Evolutionary conservation across 1,284 basidiomycete genomes (phyloP), one percentile per base, ranked within the genome.

Genomic region (Uromyces viciae-fabae): DNA sequence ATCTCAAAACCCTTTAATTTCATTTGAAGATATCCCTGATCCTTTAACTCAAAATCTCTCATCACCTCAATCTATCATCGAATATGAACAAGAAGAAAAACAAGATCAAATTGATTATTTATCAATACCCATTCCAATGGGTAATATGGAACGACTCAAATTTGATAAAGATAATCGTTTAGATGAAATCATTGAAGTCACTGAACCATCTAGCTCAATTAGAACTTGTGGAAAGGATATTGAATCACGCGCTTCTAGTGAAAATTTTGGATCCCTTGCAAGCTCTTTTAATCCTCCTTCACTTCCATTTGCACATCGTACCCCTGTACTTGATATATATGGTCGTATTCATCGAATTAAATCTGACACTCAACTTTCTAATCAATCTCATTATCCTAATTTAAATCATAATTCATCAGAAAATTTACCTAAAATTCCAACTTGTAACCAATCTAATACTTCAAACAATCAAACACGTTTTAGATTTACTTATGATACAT

Each of bases 401-500:
- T 38, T 19, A 69, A 33, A 66, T 31, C 14, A 8, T 36, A n/a
- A n/a, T n/a, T n/a, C n/a, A n/a, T 42, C 66, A 36, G 22, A 14
- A 8, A n/a, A 40, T 52, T 31, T 54, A 64, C 46, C 42, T 17
- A n/a, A 60, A n/a, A 62, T 40, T 64, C 78, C 58, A 49, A 49
- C 78, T 28, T 4, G 19, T 28, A 46, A 73, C 4, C 54, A 73
- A n/a, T 56, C 56, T 9, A 46, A 75, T 42, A 22, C 38, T 33
- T 56, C 52, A 11, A 33, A 42, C n/a, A 58, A 43, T 46, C 69
- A 71, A 31, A 31, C 54, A 11, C 68, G 96, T 43, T 97, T 97
- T 87, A 92, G 94, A 84, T 93, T 94, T 82, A 91, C 93, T 82
- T 96, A 96, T 85, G 95, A 98, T 86, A 95, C 95, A 0, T 94